phyloP scores from a whole-genome alignment of 2,329 filamentous ascomycete species.

The Aspergillus sp. region DNA sequence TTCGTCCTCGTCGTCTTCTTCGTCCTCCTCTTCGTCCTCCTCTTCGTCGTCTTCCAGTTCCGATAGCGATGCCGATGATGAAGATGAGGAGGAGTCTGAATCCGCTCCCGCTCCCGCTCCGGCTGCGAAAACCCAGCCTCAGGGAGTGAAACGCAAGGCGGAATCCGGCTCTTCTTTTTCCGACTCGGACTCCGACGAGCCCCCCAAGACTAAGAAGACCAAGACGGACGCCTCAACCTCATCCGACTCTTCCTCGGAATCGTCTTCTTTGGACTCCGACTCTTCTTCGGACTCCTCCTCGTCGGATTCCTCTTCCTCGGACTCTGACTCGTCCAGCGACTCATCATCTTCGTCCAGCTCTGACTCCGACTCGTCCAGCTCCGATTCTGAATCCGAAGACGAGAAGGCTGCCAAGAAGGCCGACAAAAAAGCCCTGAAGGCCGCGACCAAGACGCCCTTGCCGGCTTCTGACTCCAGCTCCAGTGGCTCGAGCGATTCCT shows the following conservation, averaged over 20 bases:
- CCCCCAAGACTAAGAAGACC: conserved; percentile 54
- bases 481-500: conserved; percentile 22
- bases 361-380: conserved; percentile 4
- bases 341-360: conserved; percentile 15
- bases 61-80: conserved; percentile 52
- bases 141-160: conserved; percentile 60
- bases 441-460: conserved; percentile 34
- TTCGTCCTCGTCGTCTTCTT: conserved; percentile 27
- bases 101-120: conserved; percentile 35
- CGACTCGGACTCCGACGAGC: conserved; percentile 38
- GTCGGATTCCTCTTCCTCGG: conserved; percentile 30
- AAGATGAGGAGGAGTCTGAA: conserved; percentile 47
- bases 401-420: conserved; percentile 21
- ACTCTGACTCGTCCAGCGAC: conserved; percentile 12
- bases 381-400: conserved; percentile 23
- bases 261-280: conserved; percentile 16
- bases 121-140: conserved; percentile 26
- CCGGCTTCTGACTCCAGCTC: conserved; percentile 32
- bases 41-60: conserved; percentile 33
- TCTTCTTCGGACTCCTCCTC: conserved; percentile 20
- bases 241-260: conserved; percentile 20
- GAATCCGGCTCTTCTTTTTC: conserved; percentile 40
- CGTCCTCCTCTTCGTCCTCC: conserved; percentile 25
- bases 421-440: conserved; percentile 29
- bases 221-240: conserved; percentile 39